These are phyloP conservation scores for Monilinia laxa DNA, from an alignment of 2,329 filamentous ascomycete species.

Conservation along the genomic window DNA sequence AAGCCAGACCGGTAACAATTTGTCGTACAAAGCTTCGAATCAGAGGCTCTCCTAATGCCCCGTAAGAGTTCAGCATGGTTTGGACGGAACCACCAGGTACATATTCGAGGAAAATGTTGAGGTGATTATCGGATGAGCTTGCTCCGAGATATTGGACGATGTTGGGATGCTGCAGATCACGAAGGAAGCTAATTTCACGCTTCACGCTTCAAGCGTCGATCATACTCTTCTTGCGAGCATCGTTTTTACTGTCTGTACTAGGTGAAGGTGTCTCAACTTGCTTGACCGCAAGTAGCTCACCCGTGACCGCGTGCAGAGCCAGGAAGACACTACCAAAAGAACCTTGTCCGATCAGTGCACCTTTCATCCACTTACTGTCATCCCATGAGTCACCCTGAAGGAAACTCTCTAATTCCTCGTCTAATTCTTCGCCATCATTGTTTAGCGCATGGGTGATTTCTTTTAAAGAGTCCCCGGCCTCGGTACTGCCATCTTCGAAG, in stretches of 20 bases:
- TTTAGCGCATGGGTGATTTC: conserved; percentile 82
- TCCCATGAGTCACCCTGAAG: conserved; percentile 91
- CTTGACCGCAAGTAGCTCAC: conserved; percentile 96
- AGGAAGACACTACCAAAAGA: conserved; percentile 96
- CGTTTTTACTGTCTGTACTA: conserved; percentile 74
- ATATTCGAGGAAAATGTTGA: conserved; percentile 99
- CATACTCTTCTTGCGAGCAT: conserved; percentile 95
- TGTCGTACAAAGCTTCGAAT: conserved; percentile 96
- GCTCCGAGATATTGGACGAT: conserved; percentile 98
- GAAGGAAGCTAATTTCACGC: conserved; percentile 90
- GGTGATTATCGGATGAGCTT: conserved; percentile 82
- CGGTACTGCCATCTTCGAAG: conserved; percentile 73
- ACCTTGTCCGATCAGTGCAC: conserved; percentile 91
- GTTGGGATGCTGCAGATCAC: conserved; percentile 92
- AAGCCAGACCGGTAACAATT: conserved; percentile 88
- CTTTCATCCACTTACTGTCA: conserved; percentile 99
- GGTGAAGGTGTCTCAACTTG: conserved; percentile 88
- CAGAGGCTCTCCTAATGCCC: conserved; percentile 86
- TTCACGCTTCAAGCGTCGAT: conserved; percentile 96
- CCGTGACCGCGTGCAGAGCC: conserved; percentile 91
- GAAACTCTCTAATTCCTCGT: conserved; percentile 87
- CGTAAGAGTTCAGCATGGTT: conserved; percentile 98
- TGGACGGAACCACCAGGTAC: conserved; percentile 96
- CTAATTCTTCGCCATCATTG: conserved; percentile 87
- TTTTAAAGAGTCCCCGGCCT: conserved; percentile 72